Conservation (phyloP, 2,329 filamentous ascomycete genomes). For the Claviceps pusilla region DNA sequence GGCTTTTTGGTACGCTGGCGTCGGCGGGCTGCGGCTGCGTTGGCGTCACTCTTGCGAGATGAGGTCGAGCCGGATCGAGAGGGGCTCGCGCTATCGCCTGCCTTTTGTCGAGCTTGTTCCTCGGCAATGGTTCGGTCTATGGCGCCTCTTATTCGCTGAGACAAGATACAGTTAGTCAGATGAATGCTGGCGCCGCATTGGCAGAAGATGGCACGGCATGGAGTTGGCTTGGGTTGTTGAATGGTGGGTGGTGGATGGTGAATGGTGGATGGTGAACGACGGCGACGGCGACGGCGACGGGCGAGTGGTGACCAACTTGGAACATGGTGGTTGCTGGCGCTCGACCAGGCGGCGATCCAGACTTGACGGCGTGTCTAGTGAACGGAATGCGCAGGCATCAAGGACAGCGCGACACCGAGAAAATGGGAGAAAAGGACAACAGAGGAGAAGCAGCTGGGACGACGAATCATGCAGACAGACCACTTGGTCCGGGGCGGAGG, state of each 20-base stretch:
- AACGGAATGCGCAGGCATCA: slow-evolving; percentile 1
- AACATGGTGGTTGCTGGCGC: slow-evolving; percentile 13
- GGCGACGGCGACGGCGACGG: background rate
- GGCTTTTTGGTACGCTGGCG: slow-evolving; percentile 26
- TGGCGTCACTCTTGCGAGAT: slow-evolving; percentile 26
- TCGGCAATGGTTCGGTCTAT: slow-evolving; percentile 82
- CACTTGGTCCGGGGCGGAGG: background rate
- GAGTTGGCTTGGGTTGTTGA: background rate
- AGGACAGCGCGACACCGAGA: background rate
- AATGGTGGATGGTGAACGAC: no score
- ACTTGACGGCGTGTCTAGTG: background rate
- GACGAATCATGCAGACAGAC: background rate
- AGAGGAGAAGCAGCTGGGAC: background rate
- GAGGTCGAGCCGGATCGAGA: slow-evolving; percentile 23
- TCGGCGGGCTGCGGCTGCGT: slow-evolving; percentile 8
- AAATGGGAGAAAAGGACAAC: background rate
- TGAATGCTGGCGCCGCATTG: background rate
- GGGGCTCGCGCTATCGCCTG: slow-evolving; percentile 28
- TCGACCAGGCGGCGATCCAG: background rate
- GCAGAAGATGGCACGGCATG: background rate
- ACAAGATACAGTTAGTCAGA: background rate
- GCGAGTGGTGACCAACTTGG: slow-evolving; percentile 13
- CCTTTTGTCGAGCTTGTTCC: slow-evolving; percentile 68
- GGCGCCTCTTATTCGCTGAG: slow-evolving; percentile 58
- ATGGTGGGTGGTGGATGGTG: no score